phyloP scores from a whole-genome alignment of 192 early-diverging fungal genomes.

The Spizellomyces punctatus region DNA sequence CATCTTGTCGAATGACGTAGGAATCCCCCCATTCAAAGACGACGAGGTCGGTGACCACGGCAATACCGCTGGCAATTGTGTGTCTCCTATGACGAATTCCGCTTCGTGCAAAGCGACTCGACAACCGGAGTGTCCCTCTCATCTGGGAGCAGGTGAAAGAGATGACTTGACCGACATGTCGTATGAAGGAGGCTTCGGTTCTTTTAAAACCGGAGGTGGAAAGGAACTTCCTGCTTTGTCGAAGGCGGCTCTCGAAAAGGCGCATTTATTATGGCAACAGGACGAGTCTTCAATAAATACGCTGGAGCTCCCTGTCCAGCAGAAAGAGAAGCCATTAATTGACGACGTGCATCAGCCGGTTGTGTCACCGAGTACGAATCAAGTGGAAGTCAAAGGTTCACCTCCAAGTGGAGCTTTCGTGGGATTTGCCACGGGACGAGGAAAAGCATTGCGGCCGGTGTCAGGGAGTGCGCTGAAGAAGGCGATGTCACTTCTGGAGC shows the following conservation, averaged over 20 bases:
- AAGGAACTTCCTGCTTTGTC: background rate
- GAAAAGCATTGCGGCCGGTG: slow-evolving; percentile 2
- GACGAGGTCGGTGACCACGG: background rate
- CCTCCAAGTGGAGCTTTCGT: too few relatives aligned
- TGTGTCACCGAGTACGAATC: too few relatives aligned
- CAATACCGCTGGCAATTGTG: too few relatives aligned
- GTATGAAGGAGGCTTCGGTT: too few relatives aligned
- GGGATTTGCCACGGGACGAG: slow-evolving; percentile 16
- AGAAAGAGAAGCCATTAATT: background rate
- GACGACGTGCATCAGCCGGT: background rate
- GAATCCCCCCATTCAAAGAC: background rate
- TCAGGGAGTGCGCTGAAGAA: background rate
- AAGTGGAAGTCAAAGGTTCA: too few relatives aligned
- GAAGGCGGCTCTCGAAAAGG: background rate
- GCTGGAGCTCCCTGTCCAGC: background rate
- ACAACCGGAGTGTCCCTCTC: background rate
- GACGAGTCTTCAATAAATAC: background rate
- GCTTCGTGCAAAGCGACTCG: background rate
- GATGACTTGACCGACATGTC: too few relatives aligned
- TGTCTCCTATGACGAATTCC: too few relatives aligned
- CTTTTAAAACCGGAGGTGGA: background rate
- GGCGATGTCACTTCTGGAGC: background rate
- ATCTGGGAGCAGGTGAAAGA: background rate
- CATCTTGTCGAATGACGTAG: background rate
- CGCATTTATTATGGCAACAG: too few relatives aligned